A percentile compares a stretch with the other conserved stretches of the same genome.
phyloP scores from a whole-genome alignment of 176 grass and related monocot genomes.

The Carex kokanica region DNA sequence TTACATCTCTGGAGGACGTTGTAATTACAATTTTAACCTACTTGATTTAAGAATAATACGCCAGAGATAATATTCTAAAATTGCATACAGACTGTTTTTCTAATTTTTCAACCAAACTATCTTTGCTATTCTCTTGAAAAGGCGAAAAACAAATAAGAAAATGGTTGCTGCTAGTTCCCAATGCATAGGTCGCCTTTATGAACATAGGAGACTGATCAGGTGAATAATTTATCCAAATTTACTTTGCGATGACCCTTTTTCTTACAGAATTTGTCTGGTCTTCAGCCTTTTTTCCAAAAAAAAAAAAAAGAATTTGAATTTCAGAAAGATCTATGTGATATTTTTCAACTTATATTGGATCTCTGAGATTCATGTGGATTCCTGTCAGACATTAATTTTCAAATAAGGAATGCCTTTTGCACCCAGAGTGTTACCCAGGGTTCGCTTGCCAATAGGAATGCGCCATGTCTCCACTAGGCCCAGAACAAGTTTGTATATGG shows the following conservation, averaged over 20 bases:
- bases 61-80: constrained; percentile 15
- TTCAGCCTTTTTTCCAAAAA: too few species aligned
- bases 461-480: neutral
- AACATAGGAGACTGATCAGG: constrained; percentile 21
- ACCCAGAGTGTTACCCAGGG: neutral
- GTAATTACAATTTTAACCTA: constrained; percentile 12
- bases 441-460: neutral
- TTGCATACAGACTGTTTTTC: constrained; percentile 22
- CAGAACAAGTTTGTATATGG: neutral
- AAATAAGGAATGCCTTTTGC: neutral
- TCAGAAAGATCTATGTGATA: neutral
- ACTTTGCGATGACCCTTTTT: neutral
- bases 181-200: neutral
- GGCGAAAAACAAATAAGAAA: constrained; percentile 13
- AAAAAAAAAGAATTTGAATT: neutral
- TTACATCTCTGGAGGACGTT: neutral
- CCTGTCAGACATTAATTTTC: neutral
- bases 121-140: constrained; percentile 10
- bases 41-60: neutral
- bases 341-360: neutral
- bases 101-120: constrained; percentile 27
- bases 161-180: neutral
- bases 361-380: neutral
- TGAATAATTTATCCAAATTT: constrained; percentile 14
- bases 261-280: neutral